phyloP scores from a whole-genome alignment of 306 rosid genomes.

The Quercus parvula region DNA sequence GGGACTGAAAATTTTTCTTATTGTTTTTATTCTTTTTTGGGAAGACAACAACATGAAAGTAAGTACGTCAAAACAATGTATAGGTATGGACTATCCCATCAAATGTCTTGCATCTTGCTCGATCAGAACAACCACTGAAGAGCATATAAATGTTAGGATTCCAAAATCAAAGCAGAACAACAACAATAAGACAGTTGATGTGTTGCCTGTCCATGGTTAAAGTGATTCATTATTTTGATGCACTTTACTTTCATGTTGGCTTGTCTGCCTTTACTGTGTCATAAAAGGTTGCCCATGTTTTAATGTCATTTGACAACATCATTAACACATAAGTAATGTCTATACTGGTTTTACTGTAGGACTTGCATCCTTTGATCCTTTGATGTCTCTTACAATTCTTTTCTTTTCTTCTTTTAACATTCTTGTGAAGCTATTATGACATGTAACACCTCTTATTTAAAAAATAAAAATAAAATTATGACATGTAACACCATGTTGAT shows the following conservation, averaged over 20 bases:
- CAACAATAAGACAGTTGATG: neutral
- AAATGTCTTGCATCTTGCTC: too few relatives aligned
- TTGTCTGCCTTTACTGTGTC: neutral
- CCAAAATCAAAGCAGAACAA: too few relatives aligned
- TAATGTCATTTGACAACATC: neutral
- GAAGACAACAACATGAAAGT: too few relatives aligned
- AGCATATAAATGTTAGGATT: too few relatives aligned
- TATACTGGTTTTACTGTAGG: conserved; percentile 21
- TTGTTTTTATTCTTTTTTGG: too few relatives aligned
- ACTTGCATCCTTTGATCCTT: neutral
- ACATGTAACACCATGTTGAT: conserved; percentile 13
- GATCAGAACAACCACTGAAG: too few relatives aligned
- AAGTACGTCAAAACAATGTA: too few relatives aligned
- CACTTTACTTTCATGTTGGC: neutral
- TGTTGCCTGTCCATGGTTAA: neutral
- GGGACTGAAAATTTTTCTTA: too few relatives aligned
- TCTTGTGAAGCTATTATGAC: conserved; percentile 18
- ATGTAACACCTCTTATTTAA: neutral
- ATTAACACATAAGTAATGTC: conserved; percentile 7
- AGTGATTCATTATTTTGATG: neutral
- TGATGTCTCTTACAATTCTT: neutral
- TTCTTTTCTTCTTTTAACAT: neutral
- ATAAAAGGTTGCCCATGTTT: neutral
- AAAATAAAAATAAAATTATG: neutral
- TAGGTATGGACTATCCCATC: too few relatives aligned